Percentiles rank a stretch among this genome's conserved stretches.
phyloP scores from a whole-genome alignment of 2,329 filamentous ascomycete species.

The Fusarium tjaetaba region DNA sequence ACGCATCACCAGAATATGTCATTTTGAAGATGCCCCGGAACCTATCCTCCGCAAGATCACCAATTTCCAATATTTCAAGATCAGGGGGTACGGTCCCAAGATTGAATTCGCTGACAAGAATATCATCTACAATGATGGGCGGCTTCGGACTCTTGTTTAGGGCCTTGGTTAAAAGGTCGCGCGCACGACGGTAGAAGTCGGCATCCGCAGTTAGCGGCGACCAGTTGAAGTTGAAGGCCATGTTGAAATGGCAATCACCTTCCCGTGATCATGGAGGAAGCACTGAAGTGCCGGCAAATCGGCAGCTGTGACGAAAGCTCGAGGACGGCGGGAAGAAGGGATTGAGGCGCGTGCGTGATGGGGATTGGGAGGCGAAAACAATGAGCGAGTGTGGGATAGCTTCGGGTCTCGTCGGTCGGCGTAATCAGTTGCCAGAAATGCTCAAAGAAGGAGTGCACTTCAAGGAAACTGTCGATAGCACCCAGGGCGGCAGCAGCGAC shows the following conservation, averaged over 20 bases:
- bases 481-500: conserved; percentile 3
- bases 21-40: conserved; percentile 99
- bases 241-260: conserved; percentile 64
- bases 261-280: conserved; percentile 49
- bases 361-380: conserved; percentile 24
- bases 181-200: conserved; percentile 86
- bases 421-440: conserved; percentile 13
- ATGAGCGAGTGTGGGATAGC: conserved; percentile 19
- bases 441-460: not conserved
- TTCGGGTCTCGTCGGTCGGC: conserved; percentile 16
- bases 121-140: conserved; percentile 99
- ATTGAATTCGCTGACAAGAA: conserved; percentile 97
- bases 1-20: conserved; percentile 96
- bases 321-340: conserved; percentile 18
- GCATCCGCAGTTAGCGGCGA: conserved; percentile 97
- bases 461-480: not conserved
- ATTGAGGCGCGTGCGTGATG: conserved; percentile 24
- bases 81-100: conserved; percentile 94
- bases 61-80: conserved; percentile 96
- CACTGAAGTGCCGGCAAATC: conserved; percentile 38
- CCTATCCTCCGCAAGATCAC: conserved; percentile 94
- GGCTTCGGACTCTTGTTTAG: conserved; percentile 98
- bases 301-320: conserved; percentile 32
- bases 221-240: conserved; percentile 99
- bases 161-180: conserved; percentile 92